A percentile compares a stretch with the other conserved stretches of the same genome.
These are phyloP conservation scores for Penicillium parvum DNA, from an alignment of 495 filamentous ascomycete genomes.

Conservation along the genomic window DNA sequence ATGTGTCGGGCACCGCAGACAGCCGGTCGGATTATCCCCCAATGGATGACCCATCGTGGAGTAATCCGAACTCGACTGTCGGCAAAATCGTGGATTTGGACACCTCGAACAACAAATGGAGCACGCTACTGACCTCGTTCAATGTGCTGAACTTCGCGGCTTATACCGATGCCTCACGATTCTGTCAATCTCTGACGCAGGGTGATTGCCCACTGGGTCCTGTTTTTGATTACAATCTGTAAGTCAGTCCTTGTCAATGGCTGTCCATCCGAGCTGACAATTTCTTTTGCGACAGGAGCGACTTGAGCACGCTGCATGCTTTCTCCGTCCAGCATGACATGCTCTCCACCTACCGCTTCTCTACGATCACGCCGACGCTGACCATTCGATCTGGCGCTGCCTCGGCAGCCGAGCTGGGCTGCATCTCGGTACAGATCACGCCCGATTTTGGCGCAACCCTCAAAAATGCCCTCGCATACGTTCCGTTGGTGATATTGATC, in stretches of 20 bases:
- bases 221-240: conserved; percentile 60
- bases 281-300: conserved; percentile 30
- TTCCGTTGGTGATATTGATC: conserved; percentile 73
- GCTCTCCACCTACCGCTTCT: conserved; percentile 75
- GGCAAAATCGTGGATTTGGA: conserved; percentile 73
- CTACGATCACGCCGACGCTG: conserved; percentile 69
- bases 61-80: conserved; percentile 51
- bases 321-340: conserved; percentile 78
- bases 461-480: conserved; percentile 64
- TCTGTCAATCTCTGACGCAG: conserved; percentile 61
- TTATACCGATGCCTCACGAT: conserved; percentile 47
- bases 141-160: conserved; percentile 71
- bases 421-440: conserved; percentile 74
- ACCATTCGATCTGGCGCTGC: conserved; percentile 69
- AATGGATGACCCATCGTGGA: conserved; percentile 46
- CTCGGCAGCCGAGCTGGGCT: conserved; percentile 60
- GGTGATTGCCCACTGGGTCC: conserved; percentile 71
- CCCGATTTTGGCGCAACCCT: conserved; percentile 67
- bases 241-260: conserved; percentile 23
- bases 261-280: background rate
- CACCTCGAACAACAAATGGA: conserved; percentile 51
- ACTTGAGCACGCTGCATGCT: conserved; percentile 54
- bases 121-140: conserved; percentile 65
- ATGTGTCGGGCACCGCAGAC: conserved; percentile 66
- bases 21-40: conserved; percentile 45